Conservation (phyloP, 1,284 basidiomycete species). For the Inonotus obliquus region DNA sequence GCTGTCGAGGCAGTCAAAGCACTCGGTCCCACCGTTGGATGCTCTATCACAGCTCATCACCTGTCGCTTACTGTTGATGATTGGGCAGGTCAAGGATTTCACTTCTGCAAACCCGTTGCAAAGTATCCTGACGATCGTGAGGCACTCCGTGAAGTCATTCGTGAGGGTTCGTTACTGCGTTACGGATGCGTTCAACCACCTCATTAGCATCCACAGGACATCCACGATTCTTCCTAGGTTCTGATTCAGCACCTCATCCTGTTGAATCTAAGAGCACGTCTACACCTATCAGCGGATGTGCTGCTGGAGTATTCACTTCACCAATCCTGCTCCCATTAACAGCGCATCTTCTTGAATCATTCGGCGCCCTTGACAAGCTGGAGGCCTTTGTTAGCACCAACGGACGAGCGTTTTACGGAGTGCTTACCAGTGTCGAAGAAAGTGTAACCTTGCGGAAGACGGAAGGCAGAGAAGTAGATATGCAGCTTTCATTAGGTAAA, state of each 20-base stretch:
- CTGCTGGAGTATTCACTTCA: slow-evolving; percentile 92
- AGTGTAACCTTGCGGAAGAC: slow-evolving; percentile 36
- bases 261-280: slow-evolving; percentile 75
- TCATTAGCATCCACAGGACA: slow-evolving; percentile 53
- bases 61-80: slow-evolving; percentile 93
- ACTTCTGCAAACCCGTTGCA: slow-evolving; percentile 98
- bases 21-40: slow-evolving; percentile 87
- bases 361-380: slow-evolving; percentile 78
- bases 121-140: slow-evolving; percentile 92
- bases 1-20: slow-evolving; percentile 89
- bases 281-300: slow-evolving; percentile 72
- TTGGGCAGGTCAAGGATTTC: slow-evolving; percentile 94
- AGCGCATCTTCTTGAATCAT: slow-evolving; percentile 81
- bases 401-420: slow-evolving; percentile 79
- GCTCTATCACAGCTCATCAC: slow-evolving; percentile 97
- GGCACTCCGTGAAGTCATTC: slow-evolving; percentile 80
- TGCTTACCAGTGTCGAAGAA: slow-evolving; percentile 26
- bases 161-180: slow-evolving; percentile 51
- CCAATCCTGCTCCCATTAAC: slow-evolving; percentile 86
- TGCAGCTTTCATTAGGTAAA: slow-evolving; percentile 45
- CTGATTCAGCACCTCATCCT: slow-evolving; percentile 95
- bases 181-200: neutral
- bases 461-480: slow-evolving; percentile 41
- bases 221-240: slow-evolving; percentile 96
- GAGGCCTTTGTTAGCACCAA: slow-evolving; percentile 73